Percentiles rank a stretch among this genome's conserved stretches.
phyloP scores from a whole-genome alignment of 176 grass and related monocot species.

The Eremochloa ophiuroides region DNA sequence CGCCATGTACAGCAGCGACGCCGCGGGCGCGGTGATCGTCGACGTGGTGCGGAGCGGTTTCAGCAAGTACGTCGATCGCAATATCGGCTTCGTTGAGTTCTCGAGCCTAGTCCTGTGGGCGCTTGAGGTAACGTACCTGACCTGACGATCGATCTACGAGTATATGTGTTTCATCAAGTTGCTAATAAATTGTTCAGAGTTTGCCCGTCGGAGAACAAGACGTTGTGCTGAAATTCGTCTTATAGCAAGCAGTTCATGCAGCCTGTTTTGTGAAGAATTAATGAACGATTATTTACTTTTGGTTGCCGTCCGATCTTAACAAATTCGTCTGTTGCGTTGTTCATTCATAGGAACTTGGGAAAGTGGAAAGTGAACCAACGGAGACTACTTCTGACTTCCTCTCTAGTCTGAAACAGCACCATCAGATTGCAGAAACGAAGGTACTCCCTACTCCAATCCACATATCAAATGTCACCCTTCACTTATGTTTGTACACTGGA shows the following conservation, averaged over 20 bases:
- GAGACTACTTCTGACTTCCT: constrained; percentile 20
- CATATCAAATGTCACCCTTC: background rate
- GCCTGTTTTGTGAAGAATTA: background rate
- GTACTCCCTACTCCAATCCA: too few species aligned
- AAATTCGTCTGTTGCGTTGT: background rate
- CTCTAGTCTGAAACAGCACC: constrained; percentile 22
- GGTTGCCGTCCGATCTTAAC: background rate
- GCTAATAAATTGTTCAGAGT: background rate
- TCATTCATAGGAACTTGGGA: constrained; percentile 32
- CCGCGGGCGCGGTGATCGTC: constrained; percentile 36
- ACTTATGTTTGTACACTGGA: background rate
- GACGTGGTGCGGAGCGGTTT: constrained; percentile 30
- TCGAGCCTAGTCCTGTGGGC: constrained; percentile 43
- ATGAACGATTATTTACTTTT: background rate
- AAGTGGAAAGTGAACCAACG: background rate
- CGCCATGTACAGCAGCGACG: constrained; percentile 35
- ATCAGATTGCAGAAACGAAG: constrained; percentile 48
- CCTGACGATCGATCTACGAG: background rate
- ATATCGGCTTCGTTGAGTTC: constrained; percentile 50
- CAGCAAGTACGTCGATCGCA: constrained; percentile 46
- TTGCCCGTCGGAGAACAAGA: too few species aligned
- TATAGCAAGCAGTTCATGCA: background rate
- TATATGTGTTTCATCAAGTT: background rate
- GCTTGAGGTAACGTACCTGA: constrained; percentile 29
- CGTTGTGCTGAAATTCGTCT: background rate